Evolutionary conservation across 257 asterid species (phyloP), one percentile per base, ranked within the genome.

Genomic region (Przewalskia tangutica): DNA sequence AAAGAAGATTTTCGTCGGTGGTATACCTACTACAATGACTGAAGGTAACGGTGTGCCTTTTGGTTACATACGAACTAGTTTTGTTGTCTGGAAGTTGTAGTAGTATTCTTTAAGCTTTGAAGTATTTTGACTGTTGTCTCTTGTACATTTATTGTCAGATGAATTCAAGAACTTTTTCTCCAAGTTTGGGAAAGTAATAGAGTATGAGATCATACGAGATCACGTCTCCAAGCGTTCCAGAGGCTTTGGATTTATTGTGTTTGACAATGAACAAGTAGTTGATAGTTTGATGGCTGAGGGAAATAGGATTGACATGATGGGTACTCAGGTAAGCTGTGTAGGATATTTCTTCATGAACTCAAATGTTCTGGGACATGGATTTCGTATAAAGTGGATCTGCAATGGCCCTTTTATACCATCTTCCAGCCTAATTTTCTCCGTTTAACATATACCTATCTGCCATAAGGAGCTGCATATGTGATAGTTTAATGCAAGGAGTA

Each of bases 221-320:
- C 98, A 94, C 53, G 89, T 87, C 76, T 90, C 98, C 27, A 94
- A 94, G 89, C 92, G 92, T 79, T 95, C 99, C 65, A 93, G 98
- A 80, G 99, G 99, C 48, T 95, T 95, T 92, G 99, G 99, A 23
- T 95, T 95, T 85, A 77, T 95, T 63, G 93, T 92, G 59, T 95
- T 95, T 82, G 99, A 95, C 84, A 90, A 63, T 79, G 98, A 95
- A 59, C 92, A 89, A 86, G 95, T 92, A 42, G 99, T 93, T 81
- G 99, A 95, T 79, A 89, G 40, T 80, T 65, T 95, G 50, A 86
- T 95, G 84, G 73, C 91, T 32, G 94, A 91, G 86, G 99, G 99
- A 50, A 93, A 95, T 81, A 95, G 91, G 99, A 94, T 93, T 79
- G 99, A 95, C 84, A 95, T 95, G 99, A 81, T 82, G 12, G 99